Evolutionary conservation across 345 rosid species (phyloP).

Genomic region (Ailanthus altissimus): DNA sequence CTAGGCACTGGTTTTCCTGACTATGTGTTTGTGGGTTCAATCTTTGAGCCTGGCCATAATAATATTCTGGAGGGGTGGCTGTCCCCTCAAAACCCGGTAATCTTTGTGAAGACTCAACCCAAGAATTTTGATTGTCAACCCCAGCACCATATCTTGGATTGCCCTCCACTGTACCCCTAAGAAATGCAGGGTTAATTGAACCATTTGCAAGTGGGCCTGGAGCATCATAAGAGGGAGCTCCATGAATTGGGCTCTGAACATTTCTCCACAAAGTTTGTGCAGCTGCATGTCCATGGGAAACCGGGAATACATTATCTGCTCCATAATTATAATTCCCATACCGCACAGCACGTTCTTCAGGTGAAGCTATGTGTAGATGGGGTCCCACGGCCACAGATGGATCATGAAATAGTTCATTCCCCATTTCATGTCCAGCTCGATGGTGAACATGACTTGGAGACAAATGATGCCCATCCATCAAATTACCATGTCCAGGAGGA

Average conservation of each 20-base stretch:
- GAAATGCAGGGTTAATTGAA: constrained; percentile 44
- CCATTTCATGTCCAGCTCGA: constrained; percentile 60
- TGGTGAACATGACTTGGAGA: constrained; percentile 48
- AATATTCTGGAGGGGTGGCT: constrained; percentile 41
- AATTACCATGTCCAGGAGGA: constrained; percentile 55
- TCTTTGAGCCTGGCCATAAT: constrained; percentile 38
- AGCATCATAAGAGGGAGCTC: constrained; percentile 51
- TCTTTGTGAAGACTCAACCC: constrained; percentile 54
- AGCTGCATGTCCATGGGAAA: constrained; percentile 55
- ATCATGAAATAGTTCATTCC: constrained; percentile 63
- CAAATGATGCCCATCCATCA: constrained; percentile 51
- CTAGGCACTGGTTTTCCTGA: constrained; percentile 36
- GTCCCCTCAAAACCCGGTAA: constrained; percentile 56
- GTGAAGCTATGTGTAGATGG: constrained; percentile 44
- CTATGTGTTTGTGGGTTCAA: constrained; percentile 33
- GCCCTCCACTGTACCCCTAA: constrained; percentile 51
- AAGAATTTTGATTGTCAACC: constrained; percentile 49
- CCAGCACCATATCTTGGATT: constrained; percentile 48
- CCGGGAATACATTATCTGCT: constrained; percentile 50
- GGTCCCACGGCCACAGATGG: constrained; percentile 43
- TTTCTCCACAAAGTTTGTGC: constrained; percentile 67
- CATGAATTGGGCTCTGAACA: constrained; percentile 50
- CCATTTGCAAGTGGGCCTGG: constrained; percentile 56
- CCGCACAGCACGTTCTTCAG: constrained; percentile 56
- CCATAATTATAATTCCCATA: constrained; percentile 68